These are phyloP conservation scores for Aspergillus ibericus DNA, from an alignment of 2,329 filamentous ascomycete species.

Conservation along the genomic window DNA sequence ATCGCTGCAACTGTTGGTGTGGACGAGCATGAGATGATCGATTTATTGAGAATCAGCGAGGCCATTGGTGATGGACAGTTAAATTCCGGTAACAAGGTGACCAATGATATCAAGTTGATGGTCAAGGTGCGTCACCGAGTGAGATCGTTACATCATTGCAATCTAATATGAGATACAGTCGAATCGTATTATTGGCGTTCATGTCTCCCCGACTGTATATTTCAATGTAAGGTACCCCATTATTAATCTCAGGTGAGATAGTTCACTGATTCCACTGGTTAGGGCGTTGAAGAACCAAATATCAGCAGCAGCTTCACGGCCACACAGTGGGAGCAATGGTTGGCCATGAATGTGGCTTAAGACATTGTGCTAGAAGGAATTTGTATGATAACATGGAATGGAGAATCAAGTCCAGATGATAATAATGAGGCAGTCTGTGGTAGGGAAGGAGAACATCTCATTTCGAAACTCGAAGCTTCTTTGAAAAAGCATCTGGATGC, in stretches of 20 bases:
- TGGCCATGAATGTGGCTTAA: conserved; percentile 64
- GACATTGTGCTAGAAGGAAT: conserved; percentile 5
- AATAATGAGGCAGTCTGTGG: conserved; percentile 17
- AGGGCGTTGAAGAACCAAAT: conserved; percentile 71
- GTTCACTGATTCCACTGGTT: conserved; percentile 25
- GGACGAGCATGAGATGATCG: conserved; percentile 68
- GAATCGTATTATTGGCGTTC: conserved; percentile 73
- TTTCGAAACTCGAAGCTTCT: conserved; percentile 26
- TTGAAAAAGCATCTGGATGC: conserved; percentile 26
- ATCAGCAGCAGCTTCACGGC: conserved; percentile 76
- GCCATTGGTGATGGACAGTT: conserved; percentile 65
- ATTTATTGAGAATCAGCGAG: conserved; percentile 67
- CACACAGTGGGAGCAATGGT: conserved; percentile 83
- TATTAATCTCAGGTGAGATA: not conserved
- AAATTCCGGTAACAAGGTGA: conserved; percentile 80
- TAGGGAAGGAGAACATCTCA: conserved; percentile 29
- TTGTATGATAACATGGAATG: not conserved
- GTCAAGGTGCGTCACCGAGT: conserved; percentile 61
- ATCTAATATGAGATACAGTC: conserved; percentile 37
- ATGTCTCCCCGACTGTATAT: conserved; percentile 87
- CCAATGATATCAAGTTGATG: conserved; percentile 78
- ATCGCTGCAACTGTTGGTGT: conserved; percentile 69
- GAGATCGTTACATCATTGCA: not conserved
- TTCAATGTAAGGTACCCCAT: conserved; percentile 61
- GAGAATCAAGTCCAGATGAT: conserved; percentile 11